Conservation (phyloP, 805 yeast species). For the Kuraishia cidri region DNA sequence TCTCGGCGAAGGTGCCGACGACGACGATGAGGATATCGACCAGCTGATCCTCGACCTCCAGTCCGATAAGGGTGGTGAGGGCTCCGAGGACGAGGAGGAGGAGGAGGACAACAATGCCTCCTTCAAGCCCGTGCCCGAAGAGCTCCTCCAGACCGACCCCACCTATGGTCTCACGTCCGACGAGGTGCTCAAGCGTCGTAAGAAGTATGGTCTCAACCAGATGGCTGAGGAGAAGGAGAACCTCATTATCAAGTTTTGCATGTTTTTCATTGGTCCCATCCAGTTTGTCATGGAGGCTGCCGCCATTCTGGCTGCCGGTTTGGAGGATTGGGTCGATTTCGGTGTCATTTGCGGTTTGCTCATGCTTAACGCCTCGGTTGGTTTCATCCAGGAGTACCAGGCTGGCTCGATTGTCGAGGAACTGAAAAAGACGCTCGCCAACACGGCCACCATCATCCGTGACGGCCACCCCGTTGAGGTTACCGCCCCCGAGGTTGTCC, state of each 20-base stretch:
- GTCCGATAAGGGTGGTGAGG: slow-evolving; percentile 45
- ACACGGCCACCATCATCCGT: slow-evolving; percentile 80
- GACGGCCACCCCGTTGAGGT: slow-evolving; percentile 71
- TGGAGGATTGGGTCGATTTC: slow-evolving; percentile 97
- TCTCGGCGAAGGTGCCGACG: slow-evolving; percentile 35
- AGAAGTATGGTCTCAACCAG: slow-evolving; percentile 85
- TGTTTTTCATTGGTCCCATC: slow-evolving; percentile 91
- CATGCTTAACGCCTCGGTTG: slow-evolving; percentile 83
- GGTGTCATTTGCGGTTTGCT: slow-evolving; percentile 92
- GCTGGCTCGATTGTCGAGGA: slow-evolving; percentile 98
- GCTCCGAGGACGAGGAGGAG: slow-evolving; percentile 42
- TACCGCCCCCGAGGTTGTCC: slow-evolving; percentile 80
- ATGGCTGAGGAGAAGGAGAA: slow-evolving; percentile 87
- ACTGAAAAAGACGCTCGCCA: slow-evolving; percentile 90
- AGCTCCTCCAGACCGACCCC: slow-evolving; percentile 76
- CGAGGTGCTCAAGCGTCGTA: slow-evolving; percentile 76
- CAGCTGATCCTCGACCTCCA: slow-evolving; percentile 74
- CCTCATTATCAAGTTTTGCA: slow-evolving; percentile 66
- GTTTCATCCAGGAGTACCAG: slow-evolving; percentile 95
- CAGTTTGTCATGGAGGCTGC: slow-evolving; percentile 98
- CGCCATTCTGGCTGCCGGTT: slow-evolving; percentile 91
- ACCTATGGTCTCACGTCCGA: slow-evolving; percentile 66
- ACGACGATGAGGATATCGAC: slow-evolving; percentile 62
- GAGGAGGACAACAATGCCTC: slow-evolving; percentile 39
- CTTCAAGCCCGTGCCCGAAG: slow-evolving; percentile 80